Conservation (phyloP, 2,329 filamentous ascomycete genomes). For the Nigrospora oryzae region DNA sequence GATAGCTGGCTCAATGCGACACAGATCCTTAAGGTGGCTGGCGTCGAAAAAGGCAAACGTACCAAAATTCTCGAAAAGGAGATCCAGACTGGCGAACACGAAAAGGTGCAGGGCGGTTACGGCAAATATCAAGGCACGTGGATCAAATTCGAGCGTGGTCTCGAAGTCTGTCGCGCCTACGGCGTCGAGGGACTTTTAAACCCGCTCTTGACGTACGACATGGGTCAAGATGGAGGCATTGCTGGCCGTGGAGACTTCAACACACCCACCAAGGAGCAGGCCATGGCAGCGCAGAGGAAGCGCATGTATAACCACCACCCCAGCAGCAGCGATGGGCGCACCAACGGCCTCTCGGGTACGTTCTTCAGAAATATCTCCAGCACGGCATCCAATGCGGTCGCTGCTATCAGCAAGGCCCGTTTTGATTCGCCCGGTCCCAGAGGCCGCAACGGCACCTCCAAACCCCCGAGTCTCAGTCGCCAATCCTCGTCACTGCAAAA, state of each 20-base stretch:
- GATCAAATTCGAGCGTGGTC: conserved; percentile 88
- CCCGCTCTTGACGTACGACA: conserved; percentile 72
- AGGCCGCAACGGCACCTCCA: conserved; percentile 52
- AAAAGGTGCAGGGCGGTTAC: conserved; percentile 97
- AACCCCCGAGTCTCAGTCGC: conserved; percentile 62
- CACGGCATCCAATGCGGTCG: conserved; percentile 86
- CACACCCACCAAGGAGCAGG: conserved; percentile 96
- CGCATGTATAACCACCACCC: conserved; percentile 60
- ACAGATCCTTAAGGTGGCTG: conserved; percentile 94
- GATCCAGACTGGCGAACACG: conserved; percentile 90
- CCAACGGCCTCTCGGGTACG: conserved; percentile 65
- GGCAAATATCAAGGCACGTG: conserved; percentile 99
- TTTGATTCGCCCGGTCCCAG: conserved; percentile 80
- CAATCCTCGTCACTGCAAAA: conserved; percentile 67
- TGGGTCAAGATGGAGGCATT: conserved; percentile 64
- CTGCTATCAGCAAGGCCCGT: conserved; percentile 91
- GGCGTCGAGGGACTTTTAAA: conserved; percentile 69
- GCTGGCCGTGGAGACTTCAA: conserved; percentile 72
- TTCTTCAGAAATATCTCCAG: conserved; percentile 97
- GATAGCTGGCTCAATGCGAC: conserved; percentile 98
- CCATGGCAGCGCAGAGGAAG: conserved; percentile 92
- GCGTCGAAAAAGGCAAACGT: conserved; percentile 93
- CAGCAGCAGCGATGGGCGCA: conserved; percentile 58
- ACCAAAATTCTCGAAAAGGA: conserved; percentile 98
- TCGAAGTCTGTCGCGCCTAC: conserved; percentile 81